Conservation (phyloP, 768 basidiomycete species). For the Basidioascus undulatus region DNA sequence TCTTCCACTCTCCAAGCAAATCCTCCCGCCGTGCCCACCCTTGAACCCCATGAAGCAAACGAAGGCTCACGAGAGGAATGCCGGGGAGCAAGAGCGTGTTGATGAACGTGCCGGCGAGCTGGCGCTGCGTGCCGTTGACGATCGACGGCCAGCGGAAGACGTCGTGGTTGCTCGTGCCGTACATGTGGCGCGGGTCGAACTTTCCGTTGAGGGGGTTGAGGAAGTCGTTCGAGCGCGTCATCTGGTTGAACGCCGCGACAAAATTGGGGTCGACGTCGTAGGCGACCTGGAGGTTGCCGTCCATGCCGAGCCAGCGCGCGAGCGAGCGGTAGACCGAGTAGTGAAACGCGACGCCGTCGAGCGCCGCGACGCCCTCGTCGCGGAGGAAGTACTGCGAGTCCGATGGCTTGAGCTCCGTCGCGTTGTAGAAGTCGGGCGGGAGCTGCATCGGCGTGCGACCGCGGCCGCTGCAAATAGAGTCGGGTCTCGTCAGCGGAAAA, state of each 20-base stretch:
- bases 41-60: too few species aligned
- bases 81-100: constrained; percentile 65
- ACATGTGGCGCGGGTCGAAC: constrained; percentile 71
- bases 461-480: constrained; percentile 36
- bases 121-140: constrained; percentile 55
- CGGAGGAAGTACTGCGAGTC: constrained; percentile 73
- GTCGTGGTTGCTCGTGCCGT: constrained; percentile 81
- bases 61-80: constrained; percentile 37
- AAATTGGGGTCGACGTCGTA: constrained; percentile 67
- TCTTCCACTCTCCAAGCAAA: too few species aligned
- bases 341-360: constrained; percentile 73
- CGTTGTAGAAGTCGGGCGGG: constrained; percentile 41
- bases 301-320: constrained; percentile 78
- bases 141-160: constrained; percentile 81
- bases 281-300: constrained; percentile 75
- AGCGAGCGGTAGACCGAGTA: constrained; percentile 78
- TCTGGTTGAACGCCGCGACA: constrained; percentile 70
- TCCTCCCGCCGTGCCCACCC: too few species aligned
- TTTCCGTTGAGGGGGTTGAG: constrained; percentile 38
- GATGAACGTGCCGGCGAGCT: constrained; percentile 54
- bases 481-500: neutral
- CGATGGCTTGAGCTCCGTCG: constrained; percentile 44
- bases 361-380: constrained; percentile 29
- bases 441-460: constrained; percentile 53
- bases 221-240: constrained; percentile 35